phyloP scores from a whole-genome alignment of 768 basidiomycete species.

The Boletus reticuloceps region DNA sequence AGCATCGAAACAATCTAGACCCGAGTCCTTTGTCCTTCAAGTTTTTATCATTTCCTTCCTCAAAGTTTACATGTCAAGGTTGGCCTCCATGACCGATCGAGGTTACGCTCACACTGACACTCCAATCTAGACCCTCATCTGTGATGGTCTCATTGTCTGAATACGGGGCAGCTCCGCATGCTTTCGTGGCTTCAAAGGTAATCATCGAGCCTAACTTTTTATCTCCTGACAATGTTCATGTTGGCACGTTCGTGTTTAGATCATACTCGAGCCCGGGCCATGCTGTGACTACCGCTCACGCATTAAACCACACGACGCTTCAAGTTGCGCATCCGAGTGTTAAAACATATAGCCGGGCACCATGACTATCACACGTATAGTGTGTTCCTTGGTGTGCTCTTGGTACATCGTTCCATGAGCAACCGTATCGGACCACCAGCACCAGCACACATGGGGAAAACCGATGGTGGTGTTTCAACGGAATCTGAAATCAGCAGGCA shows the following conservation, averaged over 20 bases:
- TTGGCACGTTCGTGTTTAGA: neutral
- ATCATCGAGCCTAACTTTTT: neutral
- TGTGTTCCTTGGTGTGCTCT: conserved; percentile 21
- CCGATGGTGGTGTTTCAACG: neutral
- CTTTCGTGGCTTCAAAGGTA: neutral
- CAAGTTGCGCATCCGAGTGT: conserved; percentile 12
- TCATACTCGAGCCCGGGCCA: neutral
- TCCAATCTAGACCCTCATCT: conserved; percentile 2
- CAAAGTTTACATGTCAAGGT: neutral
- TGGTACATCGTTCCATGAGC: conserved; percentile 11
- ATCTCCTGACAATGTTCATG: neutral
- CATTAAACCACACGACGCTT: conserved; percentile 1
- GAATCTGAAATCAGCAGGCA: too few relatives aligned
- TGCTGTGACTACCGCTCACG: conserved; percentile 16
- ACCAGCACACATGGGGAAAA: neutral
- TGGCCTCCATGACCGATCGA: neutral
- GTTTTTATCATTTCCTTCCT: too few relatives aligned
- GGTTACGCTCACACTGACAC: neutral
- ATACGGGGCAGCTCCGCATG: conserved; percentile 13
- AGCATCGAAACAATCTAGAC: too few relatives aligned
- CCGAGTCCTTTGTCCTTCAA: too few relatives aligned
- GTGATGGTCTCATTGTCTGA: conserved; percentile 1
- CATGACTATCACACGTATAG: conserved; percentile 30
- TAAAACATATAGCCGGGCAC: conserved; percentile 19
- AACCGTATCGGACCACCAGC: conserved; percentile 15